Conservation (phyloP, 106 monocot species). For the Apostasia shenzhenica region DNA sequence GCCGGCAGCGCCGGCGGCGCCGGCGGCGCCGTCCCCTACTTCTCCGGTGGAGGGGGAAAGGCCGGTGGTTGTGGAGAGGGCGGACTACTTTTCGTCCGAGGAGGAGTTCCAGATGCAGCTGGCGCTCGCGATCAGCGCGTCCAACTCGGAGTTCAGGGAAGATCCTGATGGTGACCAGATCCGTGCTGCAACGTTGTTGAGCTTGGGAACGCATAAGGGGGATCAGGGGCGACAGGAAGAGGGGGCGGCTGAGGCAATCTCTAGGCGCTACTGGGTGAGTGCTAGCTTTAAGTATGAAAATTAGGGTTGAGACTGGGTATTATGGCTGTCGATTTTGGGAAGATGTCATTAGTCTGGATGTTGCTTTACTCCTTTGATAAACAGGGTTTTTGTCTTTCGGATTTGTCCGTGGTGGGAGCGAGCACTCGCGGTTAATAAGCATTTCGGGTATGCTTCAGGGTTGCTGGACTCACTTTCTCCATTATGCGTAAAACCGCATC, state of each 20-base stretch:
- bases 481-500: too few species aligned
- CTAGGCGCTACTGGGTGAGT: slow-evolving; percentile 27
- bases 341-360: neutral
- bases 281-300: neutral
- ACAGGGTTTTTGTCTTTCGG: neutral
- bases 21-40: neutral
- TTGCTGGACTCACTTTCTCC: neutral
- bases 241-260: slow-evolving; percentile 18
- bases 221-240: slow-evolving; percentile 21
- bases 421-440: neutral
- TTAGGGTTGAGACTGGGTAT: neutral
- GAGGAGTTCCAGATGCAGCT: slow-evolving; percentile 99
- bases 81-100: slow-evolving; percentile 71
- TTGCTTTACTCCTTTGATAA: neutral
- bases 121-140: slow-evolving; percentile 90
- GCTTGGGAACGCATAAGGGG: slow-evolving; percentile 17
- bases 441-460: neutral
- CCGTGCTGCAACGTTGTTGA: slow-evolving; percentile 27
- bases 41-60: neutral
- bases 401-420: neutral
- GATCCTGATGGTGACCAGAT: slow-evolving; percentile 82
- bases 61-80: slow-evolving; percentile 16
- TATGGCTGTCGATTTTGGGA: neutral
- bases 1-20: neutral
- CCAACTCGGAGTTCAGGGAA: slow-evolving; percentile 55